Conservation (phyloP, 441 rosid species). For the Capsella rubella region DNA sequence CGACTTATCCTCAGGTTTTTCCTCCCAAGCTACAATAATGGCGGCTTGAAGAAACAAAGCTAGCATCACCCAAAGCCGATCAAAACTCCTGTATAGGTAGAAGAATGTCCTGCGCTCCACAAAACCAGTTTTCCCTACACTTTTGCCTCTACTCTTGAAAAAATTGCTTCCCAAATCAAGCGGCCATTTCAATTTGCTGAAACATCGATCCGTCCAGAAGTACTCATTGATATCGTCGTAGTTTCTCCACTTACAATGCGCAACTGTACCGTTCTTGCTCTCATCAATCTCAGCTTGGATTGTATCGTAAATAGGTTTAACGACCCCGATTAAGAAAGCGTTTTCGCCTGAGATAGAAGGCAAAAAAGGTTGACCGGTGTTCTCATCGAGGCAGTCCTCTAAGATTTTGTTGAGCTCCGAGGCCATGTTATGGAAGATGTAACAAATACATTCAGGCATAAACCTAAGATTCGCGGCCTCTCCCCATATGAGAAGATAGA, state of each 20-base stretch:
- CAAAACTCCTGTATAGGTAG: conserved; percentile 80
- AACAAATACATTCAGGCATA: conserved; percentile 91
- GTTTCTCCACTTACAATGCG: conserved; percentile 86
- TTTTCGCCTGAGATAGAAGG: conserved; percentile 81
- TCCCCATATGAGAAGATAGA: conserved; percentile 87
- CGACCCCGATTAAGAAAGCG: conserved; percentile 69
- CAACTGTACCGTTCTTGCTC: conserved; percentile 75
- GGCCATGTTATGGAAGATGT: conserved; percentile 85
- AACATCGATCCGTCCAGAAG: conserved; percentile 85
- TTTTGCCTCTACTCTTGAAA: conserved; percentile 59
- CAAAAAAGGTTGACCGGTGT: conserved; percentile 80
- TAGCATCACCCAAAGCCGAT: conserved; percentile 90
- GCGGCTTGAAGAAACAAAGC: conserved; percentile 80
- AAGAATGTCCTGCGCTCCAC: conserved; percentile 93
- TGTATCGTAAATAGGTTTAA: conserved; percentile 84
- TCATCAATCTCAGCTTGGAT: conserved; percentile 63
- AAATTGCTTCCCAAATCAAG: conserved; percentile 74
- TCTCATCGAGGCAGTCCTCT: conserved; percentile 85
- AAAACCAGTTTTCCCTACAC: conserved; percentile 88
- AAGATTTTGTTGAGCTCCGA: conserved; percentile 81
- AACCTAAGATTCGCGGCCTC: conserved; percentile 85
- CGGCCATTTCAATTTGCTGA: conserved; percentile 87
- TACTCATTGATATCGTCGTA: conserved; percentile 93
- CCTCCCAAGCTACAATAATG: conserved; percentile 83
- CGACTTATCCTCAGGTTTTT: conserved; percentile 51